Conservation (phyloP, 495 filamentous ascomycete genomes). For the Xylaria scruposa region DNA sequence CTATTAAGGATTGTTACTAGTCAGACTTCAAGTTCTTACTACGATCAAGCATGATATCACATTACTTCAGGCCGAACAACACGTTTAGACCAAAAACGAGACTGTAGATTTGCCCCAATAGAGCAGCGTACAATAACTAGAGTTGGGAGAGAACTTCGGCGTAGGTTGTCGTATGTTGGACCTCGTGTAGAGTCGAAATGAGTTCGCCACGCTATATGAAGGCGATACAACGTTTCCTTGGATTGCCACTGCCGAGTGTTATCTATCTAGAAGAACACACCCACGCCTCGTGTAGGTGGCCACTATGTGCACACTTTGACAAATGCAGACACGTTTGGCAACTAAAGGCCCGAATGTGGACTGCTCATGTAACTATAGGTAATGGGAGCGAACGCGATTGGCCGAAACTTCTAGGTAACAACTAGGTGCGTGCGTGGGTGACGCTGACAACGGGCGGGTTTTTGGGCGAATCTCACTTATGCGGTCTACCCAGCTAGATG, state of each 20-base stretch:
- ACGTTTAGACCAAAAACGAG: not conserved
- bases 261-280: conserved; percentile 1
- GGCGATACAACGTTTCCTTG: conserved; percentile 20
- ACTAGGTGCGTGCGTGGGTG: not conserved
- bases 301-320: conserved; percentile 7
- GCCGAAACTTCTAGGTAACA: conserved; percentile 1
- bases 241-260: conserved; percentile 11
- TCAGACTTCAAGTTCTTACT: not conserved
- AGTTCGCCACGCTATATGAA: conserved; percentile 17
- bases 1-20: not conserved
- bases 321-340: conserved; percentile 16
- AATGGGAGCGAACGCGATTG: conserved; percentile 17
- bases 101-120: not conserved
- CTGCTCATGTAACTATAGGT: conserved; percentile 13
- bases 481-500: not conserved
- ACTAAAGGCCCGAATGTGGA: conserved; percentile 25
- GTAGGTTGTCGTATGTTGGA: not conserved
- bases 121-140: not conserved
- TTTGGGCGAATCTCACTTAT: conserved; percentile 15
- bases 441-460: conserved; percentile 20
- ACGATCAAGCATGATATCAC: not conserved
- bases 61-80: not conserved
- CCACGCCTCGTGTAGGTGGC: conserved; percentile 5
- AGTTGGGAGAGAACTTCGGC: not conserved
- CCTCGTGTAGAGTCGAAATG: conserved; percentile 7